Evolutionary conservation across 257 asterid genomes (phyloP).

Genomic region (Nicotiana obtusifolia): DNA sequence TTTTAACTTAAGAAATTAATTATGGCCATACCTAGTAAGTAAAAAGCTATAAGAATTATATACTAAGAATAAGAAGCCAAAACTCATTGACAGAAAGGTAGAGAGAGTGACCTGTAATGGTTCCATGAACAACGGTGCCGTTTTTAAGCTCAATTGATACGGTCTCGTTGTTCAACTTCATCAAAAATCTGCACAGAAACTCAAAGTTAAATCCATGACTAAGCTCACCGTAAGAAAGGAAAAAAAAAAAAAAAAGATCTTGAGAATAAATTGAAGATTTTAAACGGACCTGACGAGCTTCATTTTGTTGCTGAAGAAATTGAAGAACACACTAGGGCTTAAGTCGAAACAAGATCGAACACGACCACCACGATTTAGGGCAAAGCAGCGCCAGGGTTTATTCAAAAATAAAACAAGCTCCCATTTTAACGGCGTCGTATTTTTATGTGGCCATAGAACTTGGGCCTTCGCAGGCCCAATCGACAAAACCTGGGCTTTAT

Average conservation of each 20-base stretch:
- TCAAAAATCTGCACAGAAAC: slow-evolving; percentile 25
- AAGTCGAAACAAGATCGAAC: neutral
- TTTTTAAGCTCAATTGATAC: slow-evolving; percentile 45
- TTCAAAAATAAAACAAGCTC: neutral
- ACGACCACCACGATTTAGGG: neutral
- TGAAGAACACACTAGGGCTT: neutral
- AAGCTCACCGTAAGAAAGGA: neutral
- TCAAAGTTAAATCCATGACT: neutral
- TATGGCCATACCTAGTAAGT: neutral
- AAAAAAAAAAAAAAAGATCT: too few relatives aligned
- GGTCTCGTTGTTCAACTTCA: slow-evolving; percentile 41
- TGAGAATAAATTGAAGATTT: neutral
- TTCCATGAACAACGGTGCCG: slow-evolving; percentile 41
- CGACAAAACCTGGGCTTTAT: neutral
- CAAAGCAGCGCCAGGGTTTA: neutral
- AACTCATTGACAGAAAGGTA: neutral
- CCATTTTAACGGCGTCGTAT: neutral
- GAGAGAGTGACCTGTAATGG: slow-evolving; percentile 28
- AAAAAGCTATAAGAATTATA: neutral
- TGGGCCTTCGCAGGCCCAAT: neutral
- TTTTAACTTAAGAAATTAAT: neutral
- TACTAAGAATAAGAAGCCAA: neutral
- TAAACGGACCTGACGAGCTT: slow-evolving; percentile 9
- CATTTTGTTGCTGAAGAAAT: neutral
- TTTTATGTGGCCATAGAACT: neutral